These are phyloP conservation scores for Xerocomus minutiporus DNA, from an alignment of 1,284 basidiomycete species.

Conservation along the genomic window DNA sequence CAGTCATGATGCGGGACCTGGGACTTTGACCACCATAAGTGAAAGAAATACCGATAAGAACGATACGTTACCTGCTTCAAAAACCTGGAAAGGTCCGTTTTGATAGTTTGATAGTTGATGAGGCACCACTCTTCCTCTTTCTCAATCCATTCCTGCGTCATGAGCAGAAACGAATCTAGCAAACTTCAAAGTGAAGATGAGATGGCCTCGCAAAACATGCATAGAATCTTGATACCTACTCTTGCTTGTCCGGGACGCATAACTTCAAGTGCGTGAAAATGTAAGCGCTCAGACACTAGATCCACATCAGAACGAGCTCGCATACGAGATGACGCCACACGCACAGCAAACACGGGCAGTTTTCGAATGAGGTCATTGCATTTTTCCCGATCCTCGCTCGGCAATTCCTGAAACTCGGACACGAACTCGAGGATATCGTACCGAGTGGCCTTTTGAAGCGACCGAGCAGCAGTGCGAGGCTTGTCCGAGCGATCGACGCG, in stretches of 20 bases:
- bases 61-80: constrained; percentile 14
- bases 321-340: background rate
- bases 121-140: constrained; percentile 27
- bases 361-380: constrained; percentile 18
- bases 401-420: constrained; percentile 11
- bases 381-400: constrained; percentile 12
- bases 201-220: background rate
- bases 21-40: constrained; percentile 14
- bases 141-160: constrained; percentile 19
- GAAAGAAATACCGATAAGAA: background rate
- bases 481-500: constrained; percentile 25
- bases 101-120: constrained; percentile 22
- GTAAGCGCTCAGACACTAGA: constrained; percentile 22
- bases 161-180: constrained; percentile 14
- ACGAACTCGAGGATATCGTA: constrained; percentile 24
- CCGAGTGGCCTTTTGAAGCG: constrained; percentile 23
- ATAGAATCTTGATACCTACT: constrained; percentile 6
- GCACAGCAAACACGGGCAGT: constrained; percentile 26
- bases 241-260: constrained; percentile 16
- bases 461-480: constrained; percentile 16
- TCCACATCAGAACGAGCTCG: background rate
- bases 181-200: constrained; percentile 15
- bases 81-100: constrained; percentile 13
- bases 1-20: constrained; percentile 18
- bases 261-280: constrained; percentile 28